Conservation (phyloP, 345 rosid genomes). For the Hypericum androsaemum region DNA sequence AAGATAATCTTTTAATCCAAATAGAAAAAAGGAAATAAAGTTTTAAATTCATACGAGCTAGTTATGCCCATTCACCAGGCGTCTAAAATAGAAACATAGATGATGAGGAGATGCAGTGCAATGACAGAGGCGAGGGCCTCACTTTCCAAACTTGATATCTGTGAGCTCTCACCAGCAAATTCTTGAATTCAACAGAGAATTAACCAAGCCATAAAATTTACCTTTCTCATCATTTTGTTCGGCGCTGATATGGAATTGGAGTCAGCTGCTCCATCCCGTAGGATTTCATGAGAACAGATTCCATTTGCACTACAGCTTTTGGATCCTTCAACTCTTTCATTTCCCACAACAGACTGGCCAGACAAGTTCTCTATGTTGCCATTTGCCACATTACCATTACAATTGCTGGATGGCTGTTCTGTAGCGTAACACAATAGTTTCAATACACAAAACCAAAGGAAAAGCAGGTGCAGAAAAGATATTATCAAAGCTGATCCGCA, state of each 20-base stretch:
- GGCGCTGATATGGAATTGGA: constrained; percentile 19
- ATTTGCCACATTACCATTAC: constrained; percentile 21
- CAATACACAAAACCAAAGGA: constrained; percentile 11
- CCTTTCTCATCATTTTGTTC: constrained; percentile 71
- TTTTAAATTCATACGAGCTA: too few relatives aligned
- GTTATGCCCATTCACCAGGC: too few relatives aligned
- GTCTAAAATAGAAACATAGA: too few relatives aligned
- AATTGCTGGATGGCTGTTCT: constrained; percentile 34
- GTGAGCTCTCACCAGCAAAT: too few relatives aligned
- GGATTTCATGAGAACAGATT: constrained; percentile 88
- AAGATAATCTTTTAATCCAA: too few relatives aligned
- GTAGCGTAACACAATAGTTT: constrained; percentile 22
- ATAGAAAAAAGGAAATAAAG: too few relatives aligned
- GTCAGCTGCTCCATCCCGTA: constrained; percentile 41
- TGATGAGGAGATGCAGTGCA: too few relatives aligned
- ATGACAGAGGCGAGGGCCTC: too few relatives aligned
- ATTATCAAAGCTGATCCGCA: not conserved
- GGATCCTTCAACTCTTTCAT: constrained; percentile 26
- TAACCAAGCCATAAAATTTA: constrained; percentile 12
- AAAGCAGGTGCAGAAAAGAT: constrained; percentile 2
- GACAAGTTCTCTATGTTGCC: constrained; percentile 27
- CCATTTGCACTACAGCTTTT: constrained; percentile 43
- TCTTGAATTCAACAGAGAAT: not conserved
- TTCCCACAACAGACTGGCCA: constrained; percentile 23
- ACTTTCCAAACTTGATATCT: too few relatives aligned